These are phyloP conservation scores for Podospora tetraspora DNA, from an alignment of 495 filamentous ascomycete genomes.

Conservation along the genomic window DNA sequence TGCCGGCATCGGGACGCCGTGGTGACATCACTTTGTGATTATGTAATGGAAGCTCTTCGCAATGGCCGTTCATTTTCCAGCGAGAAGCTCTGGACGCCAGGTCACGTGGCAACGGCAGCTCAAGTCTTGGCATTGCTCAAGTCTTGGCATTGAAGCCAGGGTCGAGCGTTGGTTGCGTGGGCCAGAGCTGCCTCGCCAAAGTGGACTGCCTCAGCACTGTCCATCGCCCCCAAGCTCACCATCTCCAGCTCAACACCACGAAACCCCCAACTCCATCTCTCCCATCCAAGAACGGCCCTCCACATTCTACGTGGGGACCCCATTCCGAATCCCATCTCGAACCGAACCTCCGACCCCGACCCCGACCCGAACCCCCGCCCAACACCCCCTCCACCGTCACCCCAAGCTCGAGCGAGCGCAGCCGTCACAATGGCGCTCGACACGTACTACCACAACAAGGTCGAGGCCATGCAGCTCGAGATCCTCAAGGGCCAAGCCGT, in stretches of 20 bases:
- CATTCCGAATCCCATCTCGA: neutral
- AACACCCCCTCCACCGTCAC: conserved; percentile 8
- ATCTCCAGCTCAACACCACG: conserved; percentile 3
- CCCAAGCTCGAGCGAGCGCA: conserved; percentile 14
- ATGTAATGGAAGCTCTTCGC: neutral
- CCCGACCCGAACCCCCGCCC: neutral
- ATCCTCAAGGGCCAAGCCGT: conserved; percentile 98
- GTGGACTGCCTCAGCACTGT: conserved; percentile 2
- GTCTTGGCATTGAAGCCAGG: neutral
- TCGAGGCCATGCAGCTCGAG: conserved; percentile 99
- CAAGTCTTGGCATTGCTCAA: neutral
- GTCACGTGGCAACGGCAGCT: neutral
- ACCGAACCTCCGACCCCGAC: neutral
- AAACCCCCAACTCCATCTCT: neutral
- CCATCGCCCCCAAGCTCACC: neutral
- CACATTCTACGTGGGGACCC: neutral
- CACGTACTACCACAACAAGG: conserved; percentile 99
- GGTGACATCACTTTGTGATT: neutral
- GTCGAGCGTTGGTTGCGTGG: conserved; percentile 26
- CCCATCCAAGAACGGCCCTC: neutral
- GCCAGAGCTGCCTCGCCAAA: conserved; percentile 31
- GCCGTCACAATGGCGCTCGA: conserved; percentile 85
- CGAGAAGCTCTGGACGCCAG: neutral
- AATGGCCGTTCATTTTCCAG: neutral
- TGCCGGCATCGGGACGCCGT: neutral